Evolutionary conservation across 768 basidiomycete genomes (phyloP), one percentile per base, ranked within the genome.

Genomic region (Phylloporus sp.): DNA sequence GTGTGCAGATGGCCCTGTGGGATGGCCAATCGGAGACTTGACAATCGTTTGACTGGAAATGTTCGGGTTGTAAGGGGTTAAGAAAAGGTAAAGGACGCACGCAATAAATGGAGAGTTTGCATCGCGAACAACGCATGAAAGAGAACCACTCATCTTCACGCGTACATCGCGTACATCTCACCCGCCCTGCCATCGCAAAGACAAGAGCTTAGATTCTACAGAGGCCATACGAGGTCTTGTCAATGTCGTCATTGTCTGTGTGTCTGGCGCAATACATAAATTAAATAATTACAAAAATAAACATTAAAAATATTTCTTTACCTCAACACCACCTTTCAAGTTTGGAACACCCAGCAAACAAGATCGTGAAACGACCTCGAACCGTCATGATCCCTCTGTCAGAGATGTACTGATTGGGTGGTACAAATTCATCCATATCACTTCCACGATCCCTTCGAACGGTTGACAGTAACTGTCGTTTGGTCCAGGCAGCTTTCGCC

Each of bases 41-140:
- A 5, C 65, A 66, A 3, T 56, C 49, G 28, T 62, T 61, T 5
- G 65, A 66, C 65, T 62, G 28, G 7, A 43, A 16, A 3, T 0
- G 18, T 22, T 29, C 28, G 11, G 3, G 9, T 29, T 4, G 5
- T n/a, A 18, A 46, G 7, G 26, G 20, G n/a, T 12, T 8, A 6
- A 48, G 16, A 23, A 28, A 35, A 13, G 35, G 4, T 12, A 7
- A 18, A 3, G 34, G 8, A 46, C 65, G 34, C 35, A 66, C 62
- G 27, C 65, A 64, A 34, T 67, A 66, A 27, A 65, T 43, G 39
- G 53, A 24, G 16, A 13, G 15, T 27, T 67, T 67, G 43, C 58
- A 64, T 5, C 62, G 61, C 6, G 62, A 64, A 53, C 62, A 67
- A 3, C 65, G 60, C 65, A 66, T 60, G 38, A 55, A 56, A 0